Evolutionary conservation across 1,284 basidiomycete genomes (phyloP).

Genomic region (Porodaedalea pini): DNA sequence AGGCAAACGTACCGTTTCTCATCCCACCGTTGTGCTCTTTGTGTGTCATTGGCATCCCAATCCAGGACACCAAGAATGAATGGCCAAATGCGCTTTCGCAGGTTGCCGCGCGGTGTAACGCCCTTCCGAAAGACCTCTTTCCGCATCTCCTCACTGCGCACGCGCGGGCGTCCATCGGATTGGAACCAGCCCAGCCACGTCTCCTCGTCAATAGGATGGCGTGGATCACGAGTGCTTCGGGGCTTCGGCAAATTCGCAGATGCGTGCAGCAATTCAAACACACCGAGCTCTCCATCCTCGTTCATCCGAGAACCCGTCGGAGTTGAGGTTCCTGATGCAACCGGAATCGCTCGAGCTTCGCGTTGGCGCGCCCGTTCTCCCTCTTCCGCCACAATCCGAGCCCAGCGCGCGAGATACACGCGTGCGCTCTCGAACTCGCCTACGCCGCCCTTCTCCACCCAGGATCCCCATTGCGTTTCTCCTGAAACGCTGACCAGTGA

Average conservation of each 20-base stretch:
- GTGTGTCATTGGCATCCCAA: conserved; percentile 64
- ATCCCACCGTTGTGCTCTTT: conserved; percentile 56
- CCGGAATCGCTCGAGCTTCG: conserved; percentile 65
- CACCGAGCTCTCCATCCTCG: conserved; percentile 73
- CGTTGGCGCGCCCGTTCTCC: conserved; percentile 80
- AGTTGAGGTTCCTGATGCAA: conserved; percentile 33
- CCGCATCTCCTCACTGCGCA: conserved; percentile 66
- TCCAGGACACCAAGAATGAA: conserved; percentile 82
- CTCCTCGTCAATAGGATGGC: conserved; percentile 65
- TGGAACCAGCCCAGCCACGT: conserved; percentile 74
- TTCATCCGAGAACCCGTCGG: conserved; percentile 47
- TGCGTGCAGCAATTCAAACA: conserved; percentile 84
- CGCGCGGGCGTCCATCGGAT: conserved; percentile 61
- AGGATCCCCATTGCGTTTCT: conserved; percentile 81
- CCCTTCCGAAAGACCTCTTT: conserved; percentile 77
- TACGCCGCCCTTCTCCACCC: conserved; percentile 83
- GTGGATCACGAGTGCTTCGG: conserved; percentile 67
- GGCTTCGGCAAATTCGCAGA: conserved; percentile 75
- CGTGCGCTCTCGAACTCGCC: conserved; percentile 94
- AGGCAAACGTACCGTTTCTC: conserved; percentile 54
- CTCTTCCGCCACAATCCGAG: conserved; percentile 92
- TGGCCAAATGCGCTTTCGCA: conserved; percentile 82
- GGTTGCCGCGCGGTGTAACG: conserved; percentile 46
- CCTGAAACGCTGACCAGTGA: conserved; percentile 83
- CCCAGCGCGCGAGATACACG: conserved; percentile 96